Conservation (phyloP, 768 basidiomycete genomes). For the Agrocybe pediades region DNA sequence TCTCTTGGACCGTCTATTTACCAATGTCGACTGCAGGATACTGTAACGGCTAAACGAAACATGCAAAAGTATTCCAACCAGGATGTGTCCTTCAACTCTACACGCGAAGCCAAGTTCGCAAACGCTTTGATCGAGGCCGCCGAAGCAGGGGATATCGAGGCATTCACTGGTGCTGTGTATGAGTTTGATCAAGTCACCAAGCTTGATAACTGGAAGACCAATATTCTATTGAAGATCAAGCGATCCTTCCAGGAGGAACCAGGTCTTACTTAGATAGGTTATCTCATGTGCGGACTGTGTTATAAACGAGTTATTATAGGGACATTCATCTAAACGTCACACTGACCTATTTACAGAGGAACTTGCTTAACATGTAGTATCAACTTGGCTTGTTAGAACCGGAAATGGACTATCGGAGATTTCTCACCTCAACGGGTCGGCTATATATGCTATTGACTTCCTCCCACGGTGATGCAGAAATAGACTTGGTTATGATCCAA, state of each 20-base stretch:
- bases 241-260: constrained; percentile 60
- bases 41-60: constrained; percentile 80
- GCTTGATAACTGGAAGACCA: constrained; percentile 96
- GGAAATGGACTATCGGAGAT: neutral
- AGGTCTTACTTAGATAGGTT: constrained; percentile 34
- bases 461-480: constrained; percentile 2
- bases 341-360: neutral
- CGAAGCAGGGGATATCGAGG: constrained; percentile 49
- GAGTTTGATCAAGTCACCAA: constrained; percentile 93
- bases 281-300: too few relatives aligned
- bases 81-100: constrained; percentile 84
- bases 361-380: too few relatives aligned
- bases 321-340: neutral
- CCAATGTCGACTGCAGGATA: constrained; percentile 55
- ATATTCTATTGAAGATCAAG: constrained; percentile 89
- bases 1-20: neutral
- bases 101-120: constrained; percentile 91
- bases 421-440: neutral
- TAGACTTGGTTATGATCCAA: constrained; percentile 1
- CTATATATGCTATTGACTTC: neutral
- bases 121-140: constrained; percentile 74
- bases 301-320: neutral
- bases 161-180: constrained; percentile 81
- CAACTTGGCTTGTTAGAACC: too few relatives aligned
- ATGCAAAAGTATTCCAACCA: constrained; percentile 75